Evolutionary conservation across 176 grass and related monocot species (phyloP).

Genomic region (Phoenix roebelenii): DNA sequence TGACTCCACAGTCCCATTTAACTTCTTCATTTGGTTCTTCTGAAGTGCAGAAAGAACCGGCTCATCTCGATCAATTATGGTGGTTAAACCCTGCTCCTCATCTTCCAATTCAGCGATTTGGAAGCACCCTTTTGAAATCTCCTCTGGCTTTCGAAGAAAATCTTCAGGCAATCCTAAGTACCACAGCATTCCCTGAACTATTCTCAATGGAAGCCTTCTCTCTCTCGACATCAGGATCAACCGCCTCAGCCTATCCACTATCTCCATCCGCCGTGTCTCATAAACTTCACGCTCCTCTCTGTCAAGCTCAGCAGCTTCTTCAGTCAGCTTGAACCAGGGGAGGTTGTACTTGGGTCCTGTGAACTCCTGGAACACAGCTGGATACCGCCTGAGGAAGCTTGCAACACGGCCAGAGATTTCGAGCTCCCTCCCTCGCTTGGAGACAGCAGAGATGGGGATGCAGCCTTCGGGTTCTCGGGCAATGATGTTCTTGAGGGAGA

Average conservation of each 20-base stretch:
- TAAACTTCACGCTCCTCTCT: conserved; percentile 40
- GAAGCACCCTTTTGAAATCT: conserved; percentile 46
- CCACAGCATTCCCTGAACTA: conserved; percentile 70
- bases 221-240: conserved; percentile 51
- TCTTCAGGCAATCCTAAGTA: conserved; percentile 67
- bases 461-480: conserved; percentile 16
- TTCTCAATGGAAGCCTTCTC: conserved; percentile 34
- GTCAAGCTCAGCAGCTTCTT: conserved; percentile 28
- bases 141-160: conserved; percentile 33
- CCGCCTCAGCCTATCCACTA: conserved; percentile 42
- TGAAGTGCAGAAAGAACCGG: conserved; percentile 43
- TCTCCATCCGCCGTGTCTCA: conserved; percentile 19
- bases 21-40: conserved; percentile 23
- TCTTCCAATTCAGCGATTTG: conserved; percentile 25
- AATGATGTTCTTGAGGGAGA: conserved; percentile 39
- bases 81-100: conserved; percentile 29
- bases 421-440: conserved; percentile 44
- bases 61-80: conserved; percentile 16
- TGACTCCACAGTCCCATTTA: conserved; percentile 12
- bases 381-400: conserved; percentile 57
- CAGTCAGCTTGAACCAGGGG: conserved; percentile 67
- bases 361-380: conserved; percentile 66
- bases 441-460: conserved; percentile 53
- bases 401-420: conserved; percentile 48
- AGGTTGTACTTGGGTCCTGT: conserved; percentile 48